Conservation (phyloP, 495 filamentous ascomycete genomes). For the Podospora conica region DNA sequence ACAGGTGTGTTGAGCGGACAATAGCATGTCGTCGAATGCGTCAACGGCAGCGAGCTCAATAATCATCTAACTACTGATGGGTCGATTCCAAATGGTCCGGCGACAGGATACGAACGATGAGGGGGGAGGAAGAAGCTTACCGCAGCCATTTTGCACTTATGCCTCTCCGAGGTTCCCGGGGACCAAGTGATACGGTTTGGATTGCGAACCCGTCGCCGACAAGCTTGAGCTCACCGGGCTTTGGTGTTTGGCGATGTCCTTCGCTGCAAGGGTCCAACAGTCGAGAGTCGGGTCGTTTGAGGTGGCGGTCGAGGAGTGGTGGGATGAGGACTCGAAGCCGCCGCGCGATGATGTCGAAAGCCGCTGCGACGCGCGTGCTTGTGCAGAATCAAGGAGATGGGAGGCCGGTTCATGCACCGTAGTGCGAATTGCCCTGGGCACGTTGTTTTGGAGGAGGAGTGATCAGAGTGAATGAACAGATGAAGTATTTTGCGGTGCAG, state of each 20-base stretch:
- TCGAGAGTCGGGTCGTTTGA: neutral
- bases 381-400: neutral
- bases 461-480: neutral
- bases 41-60: neutral
- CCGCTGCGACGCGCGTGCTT: neutral
- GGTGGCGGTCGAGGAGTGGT: neutral
- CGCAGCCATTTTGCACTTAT: neutral
- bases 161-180: neutral
- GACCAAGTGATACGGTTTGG: neutral
- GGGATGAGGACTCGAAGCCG: neutral
- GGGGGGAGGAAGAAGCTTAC: neutral
- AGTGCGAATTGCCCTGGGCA: too few relatives aligned
- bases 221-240: neutral
- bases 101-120: neutral
- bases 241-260: neutral
- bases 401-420: neutral
- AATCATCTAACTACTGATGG: neutral
- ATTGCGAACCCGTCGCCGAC: neutral
- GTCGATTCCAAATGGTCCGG: neutral
- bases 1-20: neutral
- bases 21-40: neutral
- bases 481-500: neutral
- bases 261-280: neutral
- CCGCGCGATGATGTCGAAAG: neutral
- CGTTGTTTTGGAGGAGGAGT: too few relatives aligned